Base-by-base conservation (phyloP, 495 filamentous ascomycete genomes). In the Hyaloscypha finlandica region DNA sequence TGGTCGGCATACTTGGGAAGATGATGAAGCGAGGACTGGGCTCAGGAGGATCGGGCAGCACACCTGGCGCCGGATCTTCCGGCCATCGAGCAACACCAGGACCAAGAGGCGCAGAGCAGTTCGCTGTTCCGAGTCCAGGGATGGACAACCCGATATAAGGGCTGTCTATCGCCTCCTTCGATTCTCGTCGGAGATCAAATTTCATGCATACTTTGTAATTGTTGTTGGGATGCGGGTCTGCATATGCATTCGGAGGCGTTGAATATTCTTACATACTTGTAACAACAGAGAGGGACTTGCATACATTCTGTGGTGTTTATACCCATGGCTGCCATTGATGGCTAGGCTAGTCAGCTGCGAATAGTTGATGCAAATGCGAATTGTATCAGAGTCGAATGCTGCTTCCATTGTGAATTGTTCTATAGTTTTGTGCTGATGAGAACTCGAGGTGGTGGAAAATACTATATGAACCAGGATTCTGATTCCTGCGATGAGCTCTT, bases 11-110 rank as follows among this genome's bases (percentile, higher is more conserved):
- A 0, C 75, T 93, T 12, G 89, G 89, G 6, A 90, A 87, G 75
- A 92, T 92, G 90, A 88, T 88, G 81, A 92, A 88, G 77, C 83
- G 90, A 16, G 87, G 90, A 0, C 68, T 86, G 30, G 78, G 74
- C 11, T 68, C 67, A 12, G 67, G 55, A 6, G 61, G 63, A 8
- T 68, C 72, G 0, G 67, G 69, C 16, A 64, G 65, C 45, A 69
- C 64, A 30, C 60, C 64, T 30, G 64, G 61, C 4, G 45, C 22
- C 19, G 66, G 66, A 35, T 69, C 68, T 64, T 61, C 58, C 25
- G 64, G 63, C 9, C 25, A 51, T 19, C 45, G 45, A 54, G 42
- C 51, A 19, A 61, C 61, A 57, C 39, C 45, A 37, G 65, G 67
- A 9, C 69, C 72, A 51, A 54, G 66, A 12, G 55, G 48, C 3